Evolutionary conservation across 1,139 yeast species (phyloP).

Genomic region (Pneumocystis carinii): DNA sequence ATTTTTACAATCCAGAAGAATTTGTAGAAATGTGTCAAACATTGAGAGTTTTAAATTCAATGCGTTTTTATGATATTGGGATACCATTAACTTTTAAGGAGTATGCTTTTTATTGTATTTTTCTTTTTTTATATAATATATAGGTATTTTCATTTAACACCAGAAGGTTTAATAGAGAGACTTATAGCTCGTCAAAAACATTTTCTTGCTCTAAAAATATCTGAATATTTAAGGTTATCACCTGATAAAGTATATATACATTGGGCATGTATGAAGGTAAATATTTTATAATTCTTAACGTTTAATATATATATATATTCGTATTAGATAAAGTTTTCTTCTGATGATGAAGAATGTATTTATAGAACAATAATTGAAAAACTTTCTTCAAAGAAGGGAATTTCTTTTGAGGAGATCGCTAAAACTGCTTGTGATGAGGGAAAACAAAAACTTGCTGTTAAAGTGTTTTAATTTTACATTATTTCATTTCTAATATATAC

Average conservation of each 20-base stretch:
- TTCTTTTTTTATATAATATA: not conserved
- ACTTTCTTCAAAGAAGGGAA: conserved; percentile 26
- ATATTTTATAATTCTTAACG: conserved; percentile 18
- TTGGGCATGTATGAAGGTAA: conserved; percentile 64
- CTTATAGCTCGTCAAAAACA: conserved; percentile 49
- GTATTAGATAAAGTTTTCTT: conserved; percentile 28
- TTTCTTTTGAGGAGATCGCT: conserved; percentile 53
- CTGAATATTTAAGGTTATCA: conserved; percentile 39
- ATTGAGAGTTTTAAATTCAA: conserved; percentile 53
- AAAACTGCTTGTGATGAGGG: conserved; percentile 74
- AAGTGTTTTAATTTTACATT: conserved; percentile 24
- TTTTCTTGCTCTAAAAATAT: conserved; percentile 47
- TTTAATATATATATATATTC: not conserved
- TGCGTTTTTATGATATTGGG: conserved; percentile 51
- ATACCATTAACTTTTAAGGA: conserved; percentile 50
- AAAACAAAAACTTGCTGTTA: conserved; percentile 48
- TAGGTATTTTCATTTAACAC: conserved; percentile 22
- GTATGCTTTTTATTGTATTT: conserved; percentile 17
- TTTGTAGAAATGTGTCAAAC: conserved; percentile 48
- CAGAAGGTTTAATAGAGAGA: conserved; percentile 39
- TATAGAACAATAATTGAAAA: conserved; percentile 36
- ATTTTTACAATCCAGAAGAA: conserved; percentile 34
- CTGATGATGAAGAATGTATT: conserved; percentile 44
- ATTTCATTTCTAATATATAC: not conserved
- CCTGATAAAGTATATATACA: conserved; percentile 46